These are phyloP conservation scores for Cenococcum geophilum DNA, from an alignment of 495 filamentous ascomycete species.

Conservation along the genomic window DNA sequence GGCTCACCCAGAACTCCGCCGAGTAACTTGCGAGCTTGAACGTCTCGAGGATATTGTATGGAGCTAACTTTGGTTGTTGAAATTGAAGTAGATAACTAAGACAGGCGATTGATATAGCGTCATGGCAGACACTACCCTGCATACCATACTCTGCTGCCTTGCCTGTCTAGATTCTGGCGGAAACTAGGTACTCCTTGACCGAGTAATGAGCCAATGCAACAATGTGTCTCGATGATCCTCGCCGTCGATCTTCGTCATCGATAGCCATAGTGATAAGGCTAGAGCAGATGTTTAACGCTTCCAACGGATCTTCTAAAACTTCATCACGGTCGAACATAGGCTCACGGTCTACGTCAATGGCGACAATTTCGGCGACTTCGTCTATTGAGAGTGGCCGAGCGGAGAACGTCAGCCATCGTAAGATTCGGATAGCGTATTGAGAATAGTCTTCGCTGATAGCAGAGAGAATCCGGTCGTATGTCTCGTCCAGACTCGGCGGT, in stretches of 20 bases:
- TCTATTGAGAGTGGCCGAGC: slow-evolving; percentile 15
- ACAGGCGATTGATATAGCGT: slow-evolving; percentile 17
- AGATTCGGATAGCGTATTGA: slow-evolving; percentile 22
- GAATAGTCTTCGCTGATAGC: no score
- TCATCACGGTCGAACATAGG: slow-evolving; percentile 18
- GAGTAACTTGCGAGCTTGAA: slow-evolving; percentile 17
- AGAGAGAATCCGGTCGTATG: no score
- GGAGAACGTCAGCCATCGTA: slow-evolving; percentile 26
- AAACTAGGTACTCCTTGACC: slow-evolving; percentile 21
- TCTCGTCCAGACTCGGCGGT: no score
- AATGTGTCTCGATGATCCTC: no score
- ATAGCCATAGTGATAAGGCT: slow-evolving; percentile 15
- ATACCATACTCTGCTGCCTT: no score
- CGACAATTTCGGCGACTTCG: slow-evolving; percentile 17
- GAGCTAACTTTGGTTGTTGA: background rate
- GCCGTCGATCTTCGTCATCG: background rate
- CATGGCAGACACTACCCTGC: no score
- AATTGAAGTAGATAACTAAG: slow-evolving; percentile 21
- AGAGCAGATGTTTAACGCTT: slow-evolving; percentile 16
- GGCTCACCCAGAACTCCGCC: slow-evolving; percentile 16
- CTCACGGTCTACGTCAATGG: slow-evolving; percentile 11
- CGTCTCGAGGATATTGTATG: background rate
- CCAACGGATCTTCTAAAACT: slow-evolving; percentile 20
- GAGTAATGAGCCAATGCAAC: slow-evolving; percentile 21
- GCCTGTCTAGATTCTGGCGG: slow-evolving; percentile 8